Evolutionary conservation across 1,284 basidiomycete species (phyloP), one percentile per base, ranked within the genome.

Genomic region (Heterobasidion irregulare): DNA sequence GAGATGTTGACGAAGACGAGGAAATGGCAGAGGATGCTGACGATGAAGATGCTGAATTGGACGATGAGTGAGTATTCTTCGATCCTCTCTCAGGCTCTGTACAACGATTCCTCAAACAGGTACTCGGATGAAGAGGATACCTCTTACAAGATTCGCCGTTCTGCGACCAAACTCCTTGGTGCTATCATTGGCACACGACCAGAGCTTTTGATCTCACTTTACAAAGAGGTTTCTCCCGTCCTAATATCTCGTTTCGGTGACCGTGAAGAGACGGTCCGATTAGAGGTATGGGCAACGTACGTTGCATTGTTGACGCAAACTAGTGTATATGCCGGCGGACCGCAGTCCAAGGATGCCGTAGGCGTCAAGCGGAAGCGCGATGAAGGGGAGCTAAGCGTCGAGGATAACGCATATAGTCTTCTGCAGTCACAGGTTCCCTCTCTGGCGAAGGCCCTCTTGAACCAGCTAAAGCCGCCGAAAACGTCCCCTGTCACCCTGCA

Each of bases 81-180:
- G n/a, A 57, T 15, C 5, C 56, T 53, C 13, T 50, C 18, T 12
- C 15, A 4, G 10, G 9, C 26, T n/a, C 18, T 16, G 6, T 16
- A 47, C 46, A 36, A 6, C 6, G 4, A 7, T n/a, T 50, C 32
- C 2, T 50, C 38, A 41, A 56, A 2, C 59, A 93, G 90, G 61
- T 98, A 98, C 68, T 94, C 93, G 7, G 96, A 99, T 64, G 96
- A 99, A 61, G 97, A 99, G 66, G 97, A 99, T 67, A 89, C 92
- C n/a, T 98, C 95, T 0, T 99, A 98, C 83, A 98, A 98, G 72
- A 94, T 98, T 58, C 86, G 97, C 58, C 83, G 96, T 53, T 89
- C 92, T 4, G 88, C 97, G 5, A 94, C 94, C 26, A 98, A 98
- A 68, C 76, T 98, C 1, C 78, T 99, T 12, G 76, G 85, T 12